Percentiles rank a stretch among this genome's conserved stretches.
Conservation (phyloP, 2,329 filamentous ascomycete species). For the Penicillium janthinellum region DNA sequence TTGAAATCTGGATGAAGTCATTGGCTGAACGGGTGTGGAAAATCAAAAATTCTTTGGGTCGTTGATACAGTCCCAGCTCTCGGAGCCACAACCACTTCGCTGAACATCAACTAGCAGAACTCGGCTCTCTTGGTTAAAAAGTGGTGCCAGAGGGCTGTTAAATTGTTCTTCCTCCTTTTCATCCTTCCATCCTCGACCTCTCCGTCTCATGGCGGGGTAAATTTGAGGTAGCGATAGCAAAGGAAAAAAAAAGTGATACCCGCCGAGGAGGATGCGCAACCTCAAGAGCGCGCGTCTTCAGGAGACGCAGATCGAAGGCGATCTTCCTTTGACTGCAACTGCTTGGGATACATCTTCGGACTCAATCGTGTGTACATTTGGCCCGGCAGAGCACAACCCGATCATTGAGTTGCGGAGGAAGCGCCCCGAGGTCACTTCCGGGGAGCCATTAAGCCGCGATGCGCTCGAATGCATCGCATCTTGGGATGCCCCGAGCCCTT, state of each 20-base stretch:
- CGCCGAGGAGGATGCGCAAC: conserved; percentile 72
- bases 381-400: conserved; percentile 70
- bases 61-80: conserved; percentile 29
- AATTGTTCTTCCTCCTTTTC: background rate
- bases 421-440: conserved; percentile 37
- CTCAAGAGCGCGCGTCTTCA: conserved; percentile 75
- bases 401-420: conserved; percentile 71
- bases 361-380: conserved; percentile 79
- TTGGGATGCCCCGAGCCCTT: conserved; percentile 85
- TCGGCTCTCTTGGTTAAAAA: background rate
- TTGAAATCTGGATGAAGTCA: conserved; percentile 48
- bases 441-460: conserved; percentile 45
- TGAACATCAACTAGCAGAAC: background rate
- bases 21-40: conserved; percentile 43
- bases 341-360: conserved; percentile 84
- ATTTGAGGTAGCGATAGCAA: conserved; percentile 16
- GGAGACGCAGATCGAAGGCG: conserved; percentile 61
- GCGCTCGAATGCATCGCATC: conserved; percentile 65
- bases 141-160: background rate
- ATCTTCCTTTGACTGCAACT: conserved; percentile 69
- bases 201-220: conserved; percentile 43
- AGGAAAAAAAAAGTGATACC: conserved; percentile 29
- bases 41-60: conserved; percentile 44
- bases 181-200: conserved; percentile 3
- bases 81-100: conserved; percentile 20